phyloP scores from a whole-genome alignment of 768 basidiomycete species.

The Astraeus odoratus region DNA sequence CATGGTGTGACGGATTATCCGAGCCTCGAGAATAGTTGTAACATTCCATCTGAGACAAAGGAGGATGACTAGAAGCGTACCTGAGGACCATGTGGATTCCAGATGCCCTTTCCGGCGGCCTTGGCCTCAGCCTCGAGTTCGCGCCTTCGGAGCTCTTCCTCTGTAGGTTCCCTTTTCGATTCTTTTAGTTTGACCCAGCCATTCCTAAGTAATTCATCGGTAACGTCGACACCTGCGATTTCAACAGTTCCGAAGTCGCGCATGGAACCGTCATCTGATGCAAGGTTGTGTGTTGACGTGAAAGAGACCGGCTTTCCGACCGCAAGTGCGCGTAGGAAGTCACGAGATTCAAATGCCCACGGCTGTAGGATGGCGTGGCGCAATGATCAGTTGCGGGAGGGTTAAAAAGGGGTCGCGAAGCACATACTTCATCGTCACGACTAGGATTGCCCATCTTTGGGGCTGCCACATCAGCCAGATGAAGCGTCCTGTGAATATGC shows the following conservation, averaged over 20 bases:
- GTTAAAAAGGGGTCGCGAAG: background rate
- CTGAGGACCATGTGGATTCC: constrained; percentile 77
- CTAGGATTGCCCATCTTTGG: constrained; percentile 79
- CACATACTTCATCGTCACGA: constrained; percentile 79
- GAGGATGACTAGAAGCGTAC: constrained; percentile 26
- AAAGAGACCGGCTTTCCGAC: constrained; percentile 92
- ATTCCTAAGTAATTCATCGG: constrained; percentile 67
- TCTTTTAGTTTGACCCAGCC: constrained; percentile 97
- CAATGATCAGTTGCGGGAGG: constrained; percentile 3
- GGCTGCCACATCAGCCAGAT: constrained; percentile 81
- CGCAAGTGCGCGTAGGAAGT: constrained; percentile 76
- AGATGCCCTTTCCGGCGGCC: constrained; percentile 69
- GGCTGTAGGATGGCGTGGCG: constrained; percentile 38
- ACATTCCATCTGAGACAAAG: background rate
- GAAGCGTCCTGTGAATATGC: constrained; percentile 57
- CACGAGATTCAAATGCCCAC: constrained; percentile 90
- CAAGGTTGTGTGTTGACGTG: constrained; percentile 71
- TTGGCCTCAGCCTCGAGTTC: constrained; percentile 76
- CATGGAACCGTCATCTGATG: constrained; percentile 65
- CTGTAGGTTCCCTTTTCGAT: constrained; percentile 71
- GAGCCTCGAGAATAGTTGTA: constrained; percentile 42
- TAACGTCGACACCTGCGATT: constrained; percentile 64
- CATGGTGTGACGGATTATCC: constrained; percentile 77
- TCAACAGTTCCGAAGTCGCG: constrained; percentile 79
- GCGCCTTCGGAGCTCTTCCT: constrained; percentile 65